Conservation (phyloP, 2,329 filamentous ascomycete species). For the Alternaria infectoria region DNA sequence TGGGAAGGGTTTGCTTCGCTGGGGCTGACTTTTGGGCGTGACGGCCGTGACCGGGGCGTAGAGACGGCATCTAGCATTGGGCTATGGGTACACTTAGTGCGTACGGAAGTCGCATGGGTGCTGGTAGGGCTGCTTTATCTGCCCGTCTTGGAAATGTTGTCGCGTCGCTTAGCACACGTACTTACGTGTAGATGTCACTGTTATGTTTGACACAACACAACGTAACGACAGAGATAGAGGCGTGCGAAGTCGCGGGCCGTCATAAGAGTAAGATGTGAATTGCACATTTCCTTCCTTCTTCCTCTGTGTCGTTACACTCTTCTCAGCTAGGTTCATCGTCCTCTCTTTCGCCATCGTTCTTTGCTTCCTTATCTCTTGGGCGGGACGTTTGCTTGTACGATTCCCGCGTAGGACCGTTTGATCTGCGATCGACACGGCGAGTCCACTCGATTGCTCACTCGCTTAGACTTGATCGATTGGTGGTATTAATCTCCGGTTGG, state of each 20-base stretch:
- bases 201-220: not conserved
- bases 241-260: not conserved
- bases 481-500: not conserved
- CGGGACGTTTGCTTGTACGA: not conserved
- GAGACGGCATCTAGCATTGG: not conserved
- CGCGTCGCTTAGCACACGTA: conserved; percentile 21
- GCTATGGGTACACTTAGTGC: too few relatives aligned
- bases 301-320: not conserved
- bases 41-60: not conserved
- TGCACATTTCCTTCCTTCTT: not conserved
- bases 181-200: conserved; percentile 16
- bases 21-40: not conserved
- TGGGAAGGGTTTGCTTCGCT: not conserved
- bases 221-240: conserved; percentile 14
- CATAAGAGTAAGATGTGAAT: not conserved
- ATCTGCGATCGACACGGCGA: not conserved
- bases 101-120: not conserved
- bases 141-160: conserved; percentile 10
- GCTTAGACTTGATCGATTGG: not conserved
- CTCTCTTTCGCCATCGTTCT: not conserved
- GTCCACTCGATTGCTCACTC: not conserved
- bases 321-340: not conserved
- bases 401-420: not conserved
- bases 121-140: not conserved
- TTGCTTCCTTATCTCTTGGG: not conserved